Conservation (phyloP, 495 filamentous ascomycete species). For the Lophium mytilinum region DNA sequence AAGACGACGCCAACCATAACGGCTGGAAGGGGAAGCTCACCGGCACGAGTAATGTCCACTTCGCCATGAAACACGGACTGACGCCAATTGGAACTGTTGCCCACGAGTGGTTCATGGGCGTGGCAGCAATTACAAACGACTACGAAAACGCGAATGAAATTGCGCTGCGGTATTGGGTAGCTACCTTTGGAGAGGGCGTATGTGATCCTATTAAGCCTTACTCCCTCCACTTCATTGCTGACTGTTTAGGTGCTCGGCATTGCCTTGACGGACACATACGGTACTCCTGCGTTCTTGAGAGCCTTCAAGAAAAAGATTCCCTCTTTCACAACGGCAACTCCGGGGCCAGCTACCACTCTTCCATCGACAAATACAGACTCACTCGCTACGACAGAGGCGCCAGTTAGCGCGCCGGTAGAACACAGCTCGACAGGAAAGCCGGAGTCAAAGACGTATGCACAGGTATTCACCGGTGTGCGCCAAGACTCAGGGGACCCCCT, state of each 20-base stretch:
- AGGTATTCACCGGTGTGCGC: slow-evolving; percentile 78
- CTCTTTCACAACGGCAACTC: slow-evolving; percentile 11
- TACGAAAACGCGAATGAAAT: slow-evolving; percentile 77
- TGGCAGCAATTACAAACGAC: slow-evolving; percentile 82
- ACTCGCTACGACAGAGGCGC: slow-evolving; percentile 26
- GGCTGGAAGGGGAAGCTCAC: slow-evolving; percentile 63
- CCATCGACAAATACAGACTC: slow-evolving; percentile 13
- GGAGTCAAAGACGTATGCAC: slow-evolving; percentile 59
- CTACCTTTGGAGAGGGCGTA: slow-evolving; percentile 81
- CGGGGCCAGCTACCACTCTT: slow-evolving; percentile 15
- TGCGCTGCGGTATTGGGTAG: slow-evolving; percentile 78
- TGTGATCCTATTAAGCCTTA: background rate
- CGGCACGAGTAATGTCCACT: slow-evolving; percentile 94
- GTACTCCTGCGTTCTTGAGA: slow-evolving; percentile 79
- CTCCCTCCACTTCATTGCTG: background rate
- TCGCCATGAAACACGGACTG: slow-evolving; percentile 83
- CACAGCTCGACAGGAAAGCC: slow-evolving; percentile 8
- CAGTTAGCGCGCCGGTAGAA: slow-evolving; percentile 16
- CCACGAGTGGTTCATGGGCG: slow-evolving; percentile 99
- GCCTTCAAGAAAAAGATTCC: slow-evolving; percentile 65
- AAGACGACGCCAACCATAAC: slow-evolving; percentile 45
- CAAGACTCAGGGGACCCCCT: slow-evolving; percentile 92
- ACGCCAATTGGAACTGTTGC: slow-evolving; percentile 87
- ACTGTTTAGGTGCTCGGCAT: slow-evolving; percentile 64
- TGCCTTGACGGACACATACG: slow-evolving; percentile 95